Percentiles rank a stretch among this genome's conserved stretches.
Evolutionary conservation across 2,329 filamentous ascomycete genomes (phyloP).

Genomic region (Cytospora piceicola): DNA sequence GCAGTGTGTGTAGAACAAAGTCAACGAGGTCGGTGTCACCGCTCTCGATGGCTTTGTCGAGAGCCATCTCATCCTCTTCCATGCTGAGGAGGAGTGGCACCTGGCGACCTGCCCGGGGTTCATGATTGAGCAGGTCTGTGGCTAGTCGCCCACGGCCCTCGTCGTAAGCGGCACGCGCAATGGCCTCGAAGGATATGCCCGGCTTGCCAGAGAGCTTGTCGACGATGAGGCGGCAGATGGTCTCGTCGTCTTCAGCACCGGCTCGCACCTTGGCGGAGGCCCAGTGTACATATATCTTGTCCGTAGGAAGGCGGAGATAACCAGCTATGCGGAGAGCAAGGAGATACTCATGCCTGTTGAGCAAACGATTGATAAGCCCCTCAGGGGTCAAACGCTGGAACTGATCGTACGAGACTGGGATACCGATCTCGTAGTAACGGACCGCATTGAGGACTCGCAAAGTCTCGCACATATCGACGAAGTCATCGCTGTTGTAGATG

Average conservation of each 20-base stretch:
- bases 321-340: constrained; percentile 86
- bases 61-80: constrained; percentile 92
- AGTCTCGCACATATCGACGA: constrained; percentile 97
- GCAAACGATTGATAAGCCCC: constrained; percentile 79
- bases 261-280: constrained; percentile 90
- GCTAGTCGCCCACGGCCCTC: constrained; percentile 89
- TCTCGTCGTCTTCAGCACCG: constrained; percentile 83
- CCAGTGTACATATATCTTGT: constrained; percentile 95
- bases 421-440: constrained; percentile 85
- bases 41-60: constrained; percentile 95
- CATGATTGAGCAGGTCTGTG: constrained; percentile 88
- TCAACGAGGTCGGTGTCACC: constrained; percentile 94
- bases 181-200: constrained; percentile 93
- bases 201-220: constrained; percentile 84
- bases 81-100: constrained; percentile 91
- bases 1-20: constrained; percentile 83
- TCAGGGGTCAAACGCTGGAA: constrained; percentile 90
- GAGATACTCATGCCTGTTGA: constrained; percentile 89
- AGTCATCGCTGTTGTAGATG: constrained; percentile 97
- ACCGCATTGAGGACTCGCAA: constrained; percentile 91
- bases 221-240: constrained; percentile 84
- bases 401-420: constrained; percentile 91
- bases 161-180: constrained; percentile 90
- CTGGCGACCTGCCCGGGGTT: constrained; percentile 92
- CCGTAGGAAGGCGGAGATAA: constrained; percentile 82